These are phyloP conservation scores for Geoglossum cookeanum DNA, from an alignment of 2,329 filamentous ascomycete species.

Conservation along the genomic window DNA sequence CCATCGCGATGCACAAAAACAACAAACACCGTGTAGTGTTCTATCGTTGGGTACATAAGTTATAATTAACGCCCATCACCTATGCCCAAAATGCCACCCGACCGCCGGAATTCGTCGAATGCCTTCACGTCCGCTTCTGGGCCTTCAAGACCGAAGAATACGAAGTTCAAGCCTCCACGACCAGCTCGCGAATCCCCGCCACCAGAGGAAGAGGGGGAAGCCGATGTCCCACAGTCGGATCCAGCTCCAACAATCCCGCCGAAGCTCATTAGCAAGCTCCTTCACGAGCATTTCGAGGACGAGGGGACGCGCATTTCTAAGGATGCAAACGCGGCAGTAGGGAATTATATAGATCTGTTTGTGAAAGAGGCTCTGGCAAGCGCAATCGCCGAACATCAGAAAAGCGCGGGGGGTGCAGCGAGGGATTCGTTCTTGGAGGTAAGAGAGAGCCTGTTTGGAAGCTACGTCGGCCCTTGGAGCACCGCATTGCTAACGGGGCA, in stretches of 20 bases:
- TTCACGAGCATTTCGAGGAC: constrained; percentile 60
- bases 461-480: constrained; percentile 4
- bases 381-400: constrained; percentile 40
- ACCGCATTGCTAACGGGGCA: constrained; percentile 7
- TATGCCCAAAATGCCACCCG: background rate
- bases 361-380: constrained; percentile 74
- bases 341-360: constrained; percentile 81
- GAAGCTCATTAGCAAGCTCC: constrained; percentile 53
- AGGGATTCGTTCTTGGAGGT: constrained; percentile 51
- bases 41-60: too few species aligned
- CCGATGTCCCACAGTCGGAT: constrained; percentile 1
- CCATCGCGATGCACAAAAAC: too few species aligned
- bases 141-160: background rate
- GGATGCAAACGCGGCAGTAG: constrained; percentile 58
- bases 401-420: constrained; percentile 10
- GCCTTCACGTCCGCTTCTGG: background rate
- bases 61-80: background rate
- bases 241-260: constrained; percentile 38
- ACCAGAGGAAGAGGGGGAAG: background rate
- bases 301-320: constrained; percentile 54
- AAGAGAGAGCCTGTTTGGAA: background rate
- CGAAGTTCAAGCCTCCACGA: constrained; percentile 1
- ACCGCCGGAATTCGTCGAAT: background rate
- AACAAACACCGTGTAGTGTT: too few species aligned
- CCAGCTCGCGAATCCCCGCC: background rate